Evolutionary conservation across 345 rosid genomes (phyloP).

Genomic region (Gossypium rotundifolium): DNA sequence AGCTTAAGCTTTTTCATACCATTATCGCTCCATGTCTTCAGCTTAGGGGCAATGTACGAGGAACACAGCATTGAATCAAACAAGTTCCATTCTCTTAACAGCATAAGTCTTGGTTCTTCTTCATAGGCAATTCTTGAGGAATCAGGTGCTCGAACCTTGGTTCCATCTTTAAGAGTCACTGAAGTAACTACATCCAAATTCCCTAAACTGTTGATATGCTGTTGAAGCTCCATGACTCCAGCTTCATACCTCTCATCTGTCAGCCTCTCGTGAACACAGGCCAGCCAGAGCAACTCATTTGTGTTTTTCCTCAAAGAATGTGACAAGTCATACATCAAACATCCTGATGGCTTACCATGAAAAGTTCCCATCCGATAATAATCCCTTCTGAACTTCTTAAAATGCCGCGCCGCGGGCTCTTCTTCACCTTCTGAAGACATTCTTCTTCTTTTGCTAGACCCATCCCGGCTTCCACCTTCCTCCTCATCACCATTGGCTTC

Average conservation of each 20-base stretch:
- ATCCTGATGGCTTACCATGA: conserved; percentile 93
- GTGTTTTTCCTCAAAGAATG: conserved; percentile 79
- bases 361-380: conserved; percentile 83
- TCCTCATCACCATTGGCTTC: conserved; percentile 33
- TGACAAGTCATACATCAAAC: conserved; percentile 73
- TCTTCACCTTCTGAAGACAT: conserved; percentile 34
- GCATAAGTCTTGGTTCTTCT: conserved; percentile 88
- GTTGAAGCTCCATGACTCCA: conserved; percentile 97
- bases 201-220: conserved; percentile 70
- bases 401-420: conserved; percentile 38
- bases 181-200: conserved; percentile 69
- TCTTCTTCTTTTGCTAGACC: conserved; percentile 67
- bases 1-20: conserved; percentile 94
- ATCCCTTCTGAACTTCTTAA: conserved; percentile 60
- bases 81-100: conserved; percentile 87
- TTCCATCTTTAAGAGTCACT: conserved; percentile 83
- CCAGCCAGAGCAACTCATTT: conserved; percentile 88
- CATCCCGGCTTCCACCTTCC: conserved; percentile 24
- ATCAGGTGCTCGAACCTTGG: conserved; percentile 81
- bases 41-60: conserved; percentile 69
- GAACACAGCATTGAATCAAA: conserved; percentile 98
- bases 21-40: conserved; percentile 96
- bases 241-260: conserved; percentile 95
- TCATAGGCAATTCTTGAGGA: conserved; percentile 82
- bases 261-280: conserved; percentile 90